Percentiles rank a stretch among this genome's conserved stretches.
phyloP scores from a whole-genome alignment of 2,329 filamentous ascomycete genomes.

The Phyllosticta citrichinensis region DNA sequence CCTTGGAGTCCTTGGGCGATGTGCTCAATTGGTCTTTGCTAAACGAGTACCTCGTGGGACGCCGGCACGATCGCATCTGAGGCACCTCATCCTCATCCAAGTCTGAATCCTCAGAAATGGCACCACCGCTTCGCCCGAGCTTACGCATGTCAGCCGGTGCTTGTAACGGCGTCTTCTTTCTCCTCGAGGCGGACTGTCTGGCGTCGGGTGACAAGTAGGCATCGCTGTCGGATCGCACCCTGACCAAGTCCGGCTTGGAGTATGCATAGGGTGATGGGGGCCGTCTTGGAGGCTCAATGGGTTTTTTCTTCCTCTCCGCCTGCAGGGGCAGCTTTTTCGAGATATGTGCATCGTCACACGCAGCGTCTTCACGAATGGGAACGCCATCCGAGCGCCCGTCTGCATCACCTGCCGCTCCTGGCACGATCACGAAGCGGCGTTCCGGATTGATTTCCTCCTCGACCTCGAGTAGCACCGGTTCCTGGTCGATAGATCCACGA shows the following conservation, averaged over 20 bases:
- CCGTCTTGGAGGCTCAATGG: slow-evolving; percentile 28
- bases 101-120: slow-evolving; percentile 24
- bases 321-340: slow-evolving; percentile 23
- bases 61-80: slow-evolving; percentile 21
- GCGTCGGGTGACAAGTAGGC: slow-evolving; percentile 25
- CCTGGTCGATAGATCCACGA: slow-evolving; percentile 58
- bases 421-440: slow-evolving; percentile 53
- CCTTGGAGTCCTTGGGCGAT: slow-evolving; percentile 13
- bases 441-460: slow-evolving; percentile 44
- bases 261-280: slow-evolving; percentile 38
- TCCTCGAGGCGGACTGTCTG: background rate
- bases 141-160: background rate
- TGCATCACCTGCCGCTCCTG: slow-evolving; percentile 18
- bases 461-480: slow-evolving; percentile 56
- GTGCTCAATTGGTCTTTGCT: slow-evolving; percentile 19
- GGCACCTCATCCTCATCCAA: slow-evolving; percentile 19
- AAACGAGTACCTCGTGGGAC: slow-evolving; percentile 30
- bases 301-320: slow-evolving; percentile 28
- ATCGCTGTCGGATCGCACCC: slow-evolving; percentile 27
- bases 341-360: slow-evolving; percentile 3
- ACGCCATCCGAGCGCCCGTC: background rate
- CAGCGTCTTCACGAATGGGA: background rate
- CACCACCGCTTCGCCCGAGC: slow-evolving; percentile 10
- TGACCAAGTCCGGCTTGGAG: slow-evolving; percentile 21
- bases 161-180: background rate